Evolutionary conservation across 2,329 filamentous ascomycete species (phyloP), one percentile per base, ranked within the genome.

Genomic region (Cercospora sesami): DNA sequence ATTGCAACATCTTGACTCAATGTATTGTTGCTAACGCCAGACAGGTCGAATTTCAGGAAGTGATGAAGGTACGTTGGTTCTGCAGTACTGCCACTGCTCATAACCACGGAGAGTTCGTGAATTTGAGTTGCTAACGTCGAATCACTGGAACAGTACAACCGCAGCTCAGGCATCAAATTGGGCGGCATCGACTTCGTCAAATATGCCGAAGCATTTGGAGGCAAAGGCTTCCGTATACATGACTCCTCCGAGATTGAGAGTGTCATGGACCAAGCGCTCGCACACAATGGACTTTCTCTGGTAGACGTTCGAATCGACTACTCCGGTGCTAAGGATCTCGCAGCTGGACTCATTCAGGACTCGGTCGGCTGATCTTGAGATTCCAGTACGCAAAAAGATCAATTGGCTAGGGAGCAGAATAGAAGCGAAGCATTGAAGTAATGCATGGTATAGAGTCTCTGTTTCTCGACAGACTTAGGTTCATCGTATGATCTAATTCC

Each of bases 281-380:
- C 75, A 7, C 78, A 79, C 60, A 71, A 80, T 57, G 82, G 83
- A 1, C 78, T 84, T 2, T 78, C 77, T 39, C 68, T 84, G n/a
- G 83, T 84, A 16, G 82, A 84, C 71, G 77, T 84, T 6, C 71
- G 74, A 48, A 83, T 84, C 65, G 82, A 84, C 72, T 84, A 84
- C 68, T 78, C 77, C 33, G 75, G 79, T 26, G 82, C 80, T 39
- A 74, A 76, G 60, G 81, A 81, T 63, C 68, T 84, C 66, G 81
- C 81, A 68, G 73, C 73, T 51, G 73, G 82, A 59, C 74, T 84
- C 3, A 78, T 83, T 57, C 65, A 77, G 66, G 77, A 77, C 48
- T 76, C 72, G 51, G 74, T 78, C 16, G 77, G 76, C 23, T 78
- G 63, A 73, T 31, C 7, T 8, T 33, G n/a, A 36, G n/a, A 31